These are phyloP conservation scores for Marasmius oreades DNA, from an alignment of 1,284 basidiomycete genomes.

Conservation along the genomic window DNA sequence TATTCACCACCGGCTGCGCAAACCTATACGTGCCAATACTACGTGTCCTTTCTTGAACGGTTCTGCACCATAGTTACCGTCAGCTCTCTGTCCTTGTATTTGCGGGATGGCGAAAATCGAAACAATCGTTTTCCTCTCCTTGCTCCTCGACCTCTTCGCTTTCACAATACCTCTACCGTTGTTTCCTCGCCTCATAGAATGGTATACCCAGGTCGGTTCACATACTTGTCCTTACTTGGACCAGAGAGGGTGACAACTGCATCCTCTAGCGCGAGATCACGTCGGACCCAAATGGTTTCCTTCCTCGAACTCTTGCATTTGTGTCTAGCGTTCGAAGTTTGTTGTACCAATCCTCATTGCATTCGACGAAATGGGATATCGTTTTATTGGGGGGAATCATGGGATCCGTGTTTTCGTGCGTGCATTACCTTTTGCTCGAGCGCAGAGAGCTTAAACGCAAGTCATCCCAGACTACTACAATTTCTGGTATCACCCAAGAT, in stretches of 20 bases:
- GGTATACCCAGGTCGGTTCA: constrained; percentile 71
- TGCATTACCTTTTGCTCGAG: constrained; percentile 20
- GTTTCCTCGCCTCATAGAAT: constrained; percentile 86
- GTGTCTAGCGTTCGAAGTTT: constrained; percentile 62
- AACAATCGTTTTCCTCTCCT: constrained; percentile 76
- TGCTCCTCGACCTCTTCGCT: constrained; percentile 85
- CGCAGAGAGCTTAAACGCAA: not conserved
- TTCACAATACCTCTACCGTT: constrained; percentile 94
- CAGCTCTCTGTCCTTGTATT: too few species aligned
- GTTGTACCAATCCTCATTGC: constrained; percentile 55
- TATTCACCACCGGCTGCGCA: too few species aligned
- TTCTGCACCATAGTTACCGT: too few species aligned
- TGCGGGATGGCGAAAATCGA: constrained; percentile 60
- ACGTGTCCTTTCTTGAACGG: not conserved
- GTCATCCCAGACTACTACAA: constrained; percentile 65
- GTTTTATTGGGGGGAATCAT: constrained; percentile 84
- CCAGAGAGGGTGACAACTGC: not conserved
- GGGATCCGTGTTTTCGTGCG: constrained; percentile 87
- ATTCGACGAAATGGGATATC: constrained; percentile 76
- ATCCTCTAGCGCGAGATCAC: constrained; percentile 62
- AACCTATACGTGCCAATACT: not conserved
- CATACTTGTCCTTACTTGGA: not conserved
- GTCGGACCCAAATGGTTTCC: constrained; percentile 64
- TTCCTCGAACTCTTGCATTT: constrained; percentile 62
- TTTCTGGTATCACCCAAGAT: constrained; percentile 84